Base-by-base conservation (phyloP, 2,329 filamentous ascomycete genomes). In the Clonostachys chloroleuca region DNA sequence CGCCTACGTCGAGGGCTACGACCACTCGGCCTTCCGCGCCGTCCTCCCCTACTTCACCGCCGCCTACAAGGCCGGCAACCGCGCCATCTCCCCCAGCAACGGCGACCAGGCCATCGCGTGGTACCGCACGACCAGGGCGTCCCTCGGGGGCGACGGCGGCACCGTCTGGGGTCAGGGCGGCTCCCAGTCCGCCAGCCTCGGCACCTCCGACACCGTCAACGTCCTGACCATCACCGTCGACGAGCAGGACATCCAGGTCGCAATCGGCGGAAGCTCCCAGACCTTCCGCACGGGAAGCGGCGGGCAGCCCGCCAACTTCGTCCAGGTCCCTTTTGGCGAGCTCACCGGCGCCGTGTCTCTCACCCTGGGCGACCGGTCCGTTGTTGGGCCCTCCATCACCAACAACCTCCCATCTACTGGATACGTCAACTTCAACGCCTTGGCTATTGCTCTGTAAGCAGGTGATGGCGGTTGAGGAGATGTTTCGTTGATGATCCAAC, bases 41-140 rank as follows among this genome's bases (percentile, higher is more conserved):
- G 55, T 74, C 20, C 63, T 80, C 2, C 75, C 77, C 3, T 75
- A 71, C 56, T 71, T 72, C 54, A 76, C 80, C 53, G 61, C 67
- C 34, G 59, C 62, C 33, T 81, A 74, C 62, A 79, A 80, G 58
- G 67, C 60, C 33, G 65, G 61, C 13, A 59, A 58, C 35, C 45
- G 42, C 7, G 59, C 49, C 43, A 63, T 41, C 55, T 56, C 43
- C 14, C 54, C 55, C 13, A 40, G 34, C 47, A 51, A 54, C 18
- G 24, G 24, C 24, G 65, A 67, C 41, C 54, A 53, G 24, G 49
- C 66, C 8, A 52, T 59, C 3, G 52, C 56, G 5, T 68, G 64
- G 64, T 68, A 66, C 50, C 63, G 66, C 24, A 49, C 47, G n/a
- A 62, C 58, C 12, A 55, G 57, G 2, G 52, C 49, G 10, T 47